These are phyloP conservation scores for Dryas alaskensis DNA, from an alignment of 306 rosid genomes.

Conservation along the genomic window DNA sequence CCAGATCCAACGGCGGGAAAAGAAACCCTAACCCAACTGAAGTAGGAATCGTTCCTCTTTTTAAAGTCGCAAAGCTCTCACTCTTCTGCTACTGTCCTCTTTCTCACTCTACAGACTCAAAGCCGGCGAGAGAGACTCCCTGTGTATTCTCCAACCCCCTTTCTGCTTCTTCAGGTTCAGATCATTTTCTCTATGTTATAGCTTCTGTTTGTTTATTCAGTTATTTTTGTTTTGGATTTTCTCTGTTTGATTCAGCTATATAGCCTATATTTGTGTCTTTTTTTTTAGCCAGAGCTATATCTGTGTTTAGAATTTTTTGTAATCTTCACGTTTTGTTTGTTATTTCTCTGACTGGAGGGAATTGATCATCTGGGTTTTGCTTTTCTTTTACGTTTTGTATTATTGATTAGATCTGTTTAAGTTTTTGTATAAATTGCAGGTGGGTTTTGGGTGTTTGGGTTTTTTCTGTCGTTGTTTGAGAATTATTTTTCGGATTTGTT, in stretches of 20 bases:
- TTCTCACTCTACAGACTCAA: neutral
- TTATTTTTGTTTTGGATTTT: too few species aligned
- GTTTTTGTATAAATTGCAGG: neutral
- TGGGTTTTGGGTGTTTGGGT: neutral
- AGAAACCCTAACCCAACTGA: constrained; percentile 25
- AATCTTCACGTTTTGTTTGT: neutral
- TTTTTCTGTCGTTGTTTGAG: neutral
- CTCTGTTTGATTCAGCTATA: neutral
- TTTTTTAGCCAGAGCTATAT: too few species aligned
- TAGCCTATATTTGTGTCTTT: too few species aligned
- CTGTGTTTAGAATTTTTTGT: neutral
- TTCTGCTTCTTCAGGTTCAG: constrained; percentile 7
- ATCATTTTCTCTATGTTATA: neutral
- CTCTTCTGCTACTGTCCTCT: neutral
- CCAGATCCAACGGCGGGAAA: constrained; percentile 16
- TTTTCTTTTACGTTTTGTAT: neutral
- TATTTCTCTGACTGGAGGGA: neutral
- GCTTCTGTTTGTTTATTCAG: too few species aligned
- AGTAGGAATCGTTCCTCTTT: neutral
- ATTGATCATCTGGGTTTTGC: neutral
- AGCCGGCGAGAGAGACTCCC: constrained; percentile 5
- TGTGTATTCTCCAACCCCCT: neutral
- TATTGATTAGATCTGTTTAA: neutral
- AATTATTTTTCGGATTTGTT: neutral
- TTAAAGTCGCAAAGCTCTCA: neutral